These are phyloP conservation scores for Paecilomyces niveus DNA, from an alignment of 2,329 filamentous ascomycete genomes.

Conservation along the genomic window DNA sequence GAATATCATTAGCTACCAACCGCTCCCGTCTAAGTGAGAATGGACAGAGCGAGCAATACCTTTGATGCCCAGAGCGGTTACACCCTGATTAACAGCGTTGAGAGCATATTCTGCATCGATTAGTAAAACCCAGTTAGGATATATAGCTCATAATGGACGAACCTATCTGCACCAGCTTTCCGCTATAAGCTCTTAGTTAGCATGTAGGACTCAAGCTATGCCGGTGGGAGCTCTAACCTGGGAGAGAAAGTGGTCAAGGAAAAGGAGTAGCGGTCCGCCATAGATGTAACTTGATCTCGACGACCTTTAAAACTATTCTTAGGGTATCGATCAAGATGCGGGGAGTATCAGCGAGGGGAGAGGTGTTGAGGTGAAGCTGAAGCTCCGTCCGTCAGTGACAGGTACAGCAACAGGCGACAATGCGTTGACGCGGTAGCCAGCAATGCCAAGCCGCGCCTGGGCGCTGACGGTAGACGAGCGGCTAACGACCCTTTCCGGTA, in stretches of 20 bases:
- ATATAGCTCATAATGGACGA: slow-evolving; percentile 23
- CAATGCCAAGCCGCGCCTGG: slow-evolving; percentile 9
- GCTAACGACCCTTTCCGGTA: slow-evolving; percentile 7
- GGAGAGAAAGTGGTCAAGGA: slow-evolving; percentile 99
- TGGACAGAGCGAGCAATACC: slow-evolving; percentile 46
- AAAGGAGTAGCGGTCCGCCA: slow-evolving; percentile 99
- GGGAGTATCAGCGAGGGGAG: slow-evolving; percentile 3
- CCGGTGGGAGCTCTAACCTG: slow-evolving; percentile 58
- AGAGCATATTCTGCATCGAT: slow-evolving; percentile 80
- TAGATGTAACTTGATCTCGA: slow-evolving; percentile 38
- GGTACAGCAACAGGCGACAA: slow-evolving; percentile 17
- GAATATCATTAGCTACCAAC: slow-evolving; percentile 9
- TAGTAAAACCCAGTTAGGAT: slow-evolving; percentile 5
- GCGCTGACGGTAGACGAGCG: slow-evolving; percentile 17
- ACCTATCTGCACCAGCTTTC: slow-evolving; percentile 99
- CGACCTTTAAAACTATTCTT: slow-evolving; percentile 7
- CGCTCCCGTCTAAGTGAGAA: background rate
- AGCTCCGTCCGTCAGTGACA: slow-evolving; percentile 3
- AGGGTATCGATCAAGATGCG: slow-evolving; percentile 3
- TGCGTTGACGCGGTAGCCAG: slow-evolving; percentile 24
- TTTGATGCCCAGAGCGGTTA: slow-evolving; percentile 97
- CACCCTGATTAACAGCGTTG: slow-evolving; percentile 98
- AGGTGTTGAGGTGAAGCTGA: slow-evolving; percentile 21
- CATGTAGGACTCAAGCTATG: slow-evolving; percentile 14
- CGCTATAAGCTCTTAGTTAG: slow-evolving; percentile 55